phyloP scores from a whole-genome alignment of 192 early-diverging fungal genomes.

The Allomyces macrogynus region DNA sequence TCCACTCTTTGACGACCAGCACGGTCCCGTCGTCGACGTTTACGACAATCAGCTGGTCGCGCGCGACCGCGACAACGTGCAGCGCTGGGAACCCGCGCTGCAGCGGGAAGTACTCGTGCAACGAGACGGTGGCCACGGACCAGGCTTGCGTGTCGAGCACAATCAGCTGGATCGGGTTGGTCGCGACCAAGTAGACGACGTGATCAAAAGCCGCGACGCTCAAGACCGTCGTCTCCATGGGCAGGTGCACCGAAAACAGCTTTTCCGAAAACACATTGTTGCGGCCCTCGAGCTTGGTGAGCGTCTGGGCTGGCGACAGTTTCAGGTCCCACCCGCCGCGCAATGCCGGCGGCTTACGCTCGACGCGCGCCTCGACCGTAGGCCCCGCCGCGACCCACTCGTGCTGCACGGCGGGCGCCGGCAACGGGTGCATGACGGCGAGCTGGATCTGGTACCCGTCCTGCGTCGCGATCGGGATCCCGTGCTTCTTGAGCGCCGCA shows the following conservation, averaged over 20 bases:
- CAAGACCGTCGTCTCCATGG: background rate
- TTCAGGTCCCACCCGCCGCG: background rate
- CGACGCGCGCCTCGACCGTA: background rate
- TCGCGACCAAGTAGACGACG: too few relatives aligned
- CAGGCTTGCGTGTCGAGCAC: too few relatives aligned
- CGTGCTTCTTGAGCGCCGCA: background rate
- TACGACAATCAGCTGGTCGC: constrained; percentile 29
- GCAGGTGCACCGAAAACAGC: background rate
- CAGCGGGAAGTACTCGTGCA: constrained; percentile 54
- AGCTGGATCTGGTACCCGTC: background rate
- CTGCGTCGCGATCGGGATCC: background rate
- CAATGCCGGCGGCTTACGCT: background rate
- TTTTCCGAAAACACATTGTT: background rate
- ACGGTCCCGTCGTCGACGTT: constrained; percentile 36
- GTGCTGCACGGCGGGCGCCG: too few relatives aligned
- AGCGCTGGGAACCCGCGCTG: constrained; percentile 13
- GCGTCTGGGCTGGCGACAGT: too few relatives aligned
- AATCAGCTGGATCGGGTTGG: too few relatives aligned
- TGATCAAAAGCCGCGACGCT: too few relatives aligned
- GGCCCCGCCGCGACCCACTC: background rate
- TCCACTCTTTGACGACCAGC: constrained; percentile 10
- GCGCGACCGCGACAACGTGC: constrained; percentile 4
- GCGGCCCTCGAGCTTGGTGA: background rate
- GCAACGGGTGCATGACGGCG: background rate
- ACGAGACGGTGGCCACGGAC: too few relatives aligned